Evolutionary conservation across 106 monocot species (phyloP), one percentile per base, ranked within the genome.

Genomic region (Posidonia australis): DNA sequence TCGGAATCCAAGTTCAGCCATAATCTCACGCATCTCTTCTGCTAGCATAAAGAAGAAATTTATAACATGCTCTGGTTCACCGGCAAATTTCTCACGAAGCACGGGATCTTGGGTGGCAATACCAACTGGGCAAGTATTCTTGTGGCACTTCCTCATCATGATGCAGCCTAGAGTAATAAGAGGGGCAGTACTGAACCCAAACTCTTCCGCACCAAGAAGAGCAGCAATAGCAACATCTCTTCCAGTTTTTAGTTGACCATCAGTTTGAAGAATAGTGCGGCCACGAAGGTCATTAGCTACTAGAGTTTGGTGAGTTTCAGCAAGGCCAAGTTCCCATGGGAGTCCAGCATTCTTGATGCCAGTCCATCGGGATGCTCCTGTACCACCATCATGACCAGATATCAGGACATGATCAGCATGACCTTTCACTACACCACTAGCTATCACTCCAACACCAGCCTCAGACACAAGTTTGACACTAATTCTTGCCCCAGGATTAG

Each of bases 41-140:
- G 98, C 98, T 48, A 98, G 83, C 98, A 98, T 98, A 68, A 98
- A 98, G 67, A 98, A 98, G 60, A 91, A 98, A 67, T 98, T 98
- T 55, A 98, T 87, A 70, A 98, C 90, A 67, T 98, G 91, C 54
- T 98, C 98, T 10, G 98, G 98, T 73, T 98, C 91, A 18, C 98
- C 98, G 30, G 90, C 84, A 73, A 98, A 98, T 61, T 98, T 98
- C 60, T 79, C 85, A 24, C 98, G 79, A 29, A 98, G 83, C 29
- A 87, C 85, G 46, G 98, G 98, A 48, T 98, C 98, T 67, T 98
- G 98, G 72, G 98, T 98, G 36, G 98, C 91, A 62, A 98, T 98
- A 51, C 98, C 98, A 54, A 98, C 98, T 5, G 98, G 98, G 44
- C 98, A 98, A 31, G 90, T 87, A 69, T 98, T 98, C 42, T 83